Base-by-base conservation (phyloP, 2,329 filamentous ascomycete species). In the Hymenoscyphus infarciens region DNA sequence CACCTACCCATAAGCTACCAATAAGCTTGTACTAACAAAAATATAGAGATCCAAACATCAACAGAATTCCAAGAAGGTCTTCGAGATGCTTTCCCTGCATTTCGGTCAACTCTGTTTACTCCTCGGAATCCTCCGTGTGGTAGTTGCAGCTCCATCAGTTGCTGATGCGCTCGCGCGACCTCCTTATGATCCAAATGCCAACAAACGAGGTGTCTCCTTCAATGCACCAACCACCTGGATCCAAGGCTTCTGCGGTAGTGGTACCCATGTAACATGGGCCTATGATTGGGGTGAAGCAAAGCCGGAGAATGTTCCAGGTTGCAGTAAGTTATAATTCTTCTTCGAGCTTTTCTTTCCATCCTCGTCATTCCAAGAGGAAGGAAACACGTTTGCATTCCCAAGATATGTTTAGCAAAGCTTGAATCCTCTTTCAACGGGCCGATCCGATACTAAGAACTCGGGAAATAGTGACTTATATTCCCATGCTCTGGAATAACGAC, bases 131-230 rank as follows among this genome's bases (percentile, higher is more conserved):
- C 42, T 49, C 19, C 3, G 10, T 6, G 29, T 31, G 7, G 29
- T 31, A 31, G 29, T 31, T 31, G 22, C 22, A n/a, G 52, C 22
- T 35, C 29, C 19, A 16, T 27, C 31, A 2, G 6, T 35, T 3
- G 10, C 29, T 13, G 29, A 13, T 11, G 19, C 2, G 2, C 0
- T 5, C 11, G 22, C 13, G 1, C 19, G 22, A 2, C 59, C 59
- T 25, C 22, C 29, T 1, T 60, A 60, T 42, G 29, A 60, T 31
- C 49, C 45, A 8, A n/a, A 15, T 6, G 19, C 31, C 11, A 19
- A 56, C 13, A 63, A 59, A 57, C 61, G 61, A 8, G 61, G 58
- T 22, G 15, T 63, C n/a, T 31, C 61, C 22, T 63, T 60, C 57
- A 63, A 61, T 33, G 25, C 42, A 56, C 25, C 54, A 39, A 22